Evolutionary conservation across 169 alveolate genomes (phyloP).

Genomic region (Cryptosporidium parvum): DNA sequence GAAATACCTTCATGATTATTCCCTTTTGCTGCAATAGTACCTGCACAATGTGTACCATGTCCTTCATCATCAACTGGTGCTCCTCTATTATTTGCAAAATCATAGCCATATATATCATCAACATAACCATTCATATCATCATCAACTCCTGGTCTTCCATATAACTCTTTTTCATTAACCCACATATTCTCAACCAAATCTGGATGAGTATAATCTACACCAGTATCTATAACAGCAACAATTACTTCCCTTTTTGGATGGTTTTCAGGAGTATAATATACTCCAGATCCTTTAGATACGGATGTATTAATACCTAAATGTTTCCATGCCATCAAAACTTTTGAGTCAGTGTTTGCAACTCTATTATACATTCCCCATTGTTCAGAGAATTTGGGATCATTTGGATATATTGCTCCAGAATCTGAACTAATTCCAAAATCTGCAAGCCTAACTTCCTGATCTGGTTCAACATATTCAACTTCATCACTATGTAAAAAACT

Average conservation of each 20-base stretch:
- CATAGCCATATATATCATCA: constrained; percentile 86
- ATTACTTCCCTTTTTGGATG: constrained; percentile 77
- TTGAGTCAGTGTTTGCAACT: constrained; percentile 72
- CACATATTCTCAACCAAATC: constrained; percentile 83
- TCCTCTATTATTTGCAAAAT: constrained; percentile 77
- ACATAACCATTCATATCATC: constrained; percentile 83
- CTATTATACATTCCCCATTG: constrained; percentile 68
- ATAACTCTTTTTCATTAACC: constrained; percentile 82
- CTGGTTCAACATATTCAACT: constrained; percentile 71
- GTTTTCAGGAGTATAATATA: constrained; percentile 39
- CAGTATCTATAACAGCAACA: constrained; percentile 89
- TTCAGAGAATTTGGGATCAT: constrained; percentile 59
- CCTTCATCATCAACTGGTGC: constrained; percentile 84
- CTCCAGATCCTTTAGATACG: constrained; percentile 2
- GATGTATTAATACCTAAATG: constrained; percentile 62
- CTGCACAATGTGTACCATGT: constrained; percentile 84
- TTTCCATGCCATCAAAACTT: constrained; percentile 68
- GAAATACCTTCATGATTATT: constrained; percentile 77
- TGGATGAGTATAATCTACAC: constrained; percentile 87
- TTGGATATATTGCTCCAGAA: constrained; percentile 13
- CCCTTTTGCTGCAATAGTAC: constrained; percentile 84
- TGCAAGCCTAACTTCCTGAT: constrained; percentile 63
- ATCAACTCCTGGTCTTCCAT: constrained; percentile 83
- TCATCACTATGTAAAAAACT: constrained; percentile 61
- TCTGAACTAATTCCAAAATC: not conserved